A percentile compares a stretch with the other conserved stretches of the same genome.
Conservation (phyloP, 805 yeast species). For the Metschnikowia anglica region DNA sequence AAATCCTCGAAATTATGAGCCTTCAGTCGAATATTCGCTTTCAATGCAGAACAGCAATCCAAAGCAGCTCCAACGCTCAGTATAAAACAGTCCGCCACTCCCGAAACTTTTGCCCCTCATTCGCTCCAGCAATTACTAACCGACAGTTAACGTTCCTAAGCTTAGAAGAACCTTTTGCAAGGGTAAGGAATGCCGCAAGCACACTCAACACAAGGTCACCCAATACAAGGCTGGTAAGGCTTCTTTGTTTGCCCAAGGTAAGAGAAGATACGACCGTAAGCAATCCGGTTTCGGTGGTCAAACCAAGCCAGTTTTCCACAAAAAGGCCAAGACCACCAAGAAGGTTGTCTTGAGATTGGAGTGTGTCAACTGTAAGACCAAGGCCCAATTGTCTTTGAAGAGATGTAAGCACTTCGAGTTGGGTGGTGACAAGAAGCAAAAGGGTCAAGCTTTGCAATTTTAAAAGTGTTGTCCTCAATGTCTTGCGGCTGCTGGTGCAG, state of each 20-base stretch:
- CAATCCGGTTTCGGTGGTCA: constrained; percentile 99
- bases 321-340: constrained; percentile 99
- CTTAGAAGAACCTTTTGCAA: constrained; percentile 99
- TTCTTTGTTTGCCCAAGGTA: constrained; percentile 98
- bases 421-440: constrained; percentile 99
- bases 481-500: constrained; percentile 12
- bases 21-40: too few species aligned
- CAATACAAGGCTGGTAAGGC: constrained; percentile 99
- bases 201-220: constrained; percentile 99
- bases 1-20: too few species aligned
- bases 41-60: too few species aligned
- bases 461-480: constrained; percentile 39
- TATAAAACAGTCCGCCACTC: too few species aligned
- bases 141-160: constrained; percentile 98
- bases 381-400: constrained; percentile 96
- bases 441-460: constrained; percentile 99
- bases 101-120: background rate
- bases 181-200: constrained; percentile 98
- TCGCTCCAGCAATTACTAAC: constrained; percentile 11
- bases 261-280: constrained; percentile 99
- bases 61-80: too few species aligned
- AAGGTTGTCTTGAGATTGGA: constrained; percentile 99
- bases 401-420: constrained; percentile 99
- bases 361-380: constrained; percentile 98
- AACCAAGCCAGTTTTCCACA: constrained; percentile 99